Conservation (phyloP, 305 asterid genomes). For the Rubia occidens region DNA sequence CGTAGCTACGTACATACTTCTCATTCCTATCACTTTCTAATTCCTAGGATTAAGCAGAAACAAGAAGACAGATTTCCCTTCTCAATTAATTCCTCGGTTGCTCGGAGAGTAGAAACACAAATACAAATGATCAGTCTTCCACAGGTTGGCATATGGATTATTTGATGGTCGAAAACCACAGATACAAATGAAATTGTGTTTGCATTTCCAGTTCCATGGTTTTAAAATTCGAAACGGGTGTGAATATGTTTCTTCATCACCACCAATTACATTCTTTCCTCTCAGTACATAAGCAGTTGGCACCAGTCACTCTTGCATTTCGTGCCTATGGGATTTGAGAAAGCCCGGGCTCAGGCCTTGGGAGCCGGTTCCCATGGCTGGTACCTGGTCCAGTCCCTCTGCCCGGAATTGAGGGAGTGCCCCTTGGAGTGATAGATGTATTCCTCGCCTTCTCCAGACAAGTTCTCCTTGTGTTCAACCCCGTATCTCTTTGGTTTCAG, state of each 20-base stretch:
- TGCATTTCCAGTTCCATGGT: too few species aligned
- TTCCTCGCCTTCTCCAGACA: slow-evolving; percentile 91
- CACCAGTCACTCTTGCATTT: not conserved
- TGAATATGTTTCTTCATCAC: not conserved
- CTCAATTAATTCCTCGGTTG: too few species aligned
- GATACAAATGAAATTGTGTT: not conserved
- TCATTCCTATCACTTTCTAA: not conserved
- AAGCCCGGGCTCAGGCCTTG: slow-evolving; percentile 31
- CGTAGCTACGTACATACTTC: not conserved
- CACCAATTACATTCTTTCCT: slow-evolving; percentile 2
- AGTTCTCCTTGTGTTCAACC: slow-evolving; percentile 80
- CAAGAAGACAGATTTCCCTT: too few species aligned
- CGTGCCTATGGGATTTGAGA: slow-evolving; percentile 4
- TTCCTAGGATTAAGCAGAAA: too few species aligned
- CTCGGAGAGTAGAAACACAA: not conserved
- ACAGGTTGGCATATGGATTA: not conserved
- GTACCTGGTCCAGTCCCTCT: slow-evolving; percentile 89
- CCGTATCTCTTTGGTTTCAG: slow-evolving; percentile 88
- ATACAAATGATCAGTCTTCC: not conserved
- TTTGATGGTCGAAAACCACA: not conserved
- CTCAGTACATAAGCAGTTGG: too few species aligned
- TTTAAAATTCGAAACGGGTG: not conserved
- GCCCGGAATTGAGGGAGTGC: slow-evolving; percentile 80
- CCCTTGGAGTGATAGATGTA: slow-evolving; percentile 97
- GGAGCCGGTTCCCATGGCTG: slow-evolving; percentile 53